Evolutionary conservation across 441 rosid species (phyloP).

Genomic region (Syzygium syzygioides): DNA sequence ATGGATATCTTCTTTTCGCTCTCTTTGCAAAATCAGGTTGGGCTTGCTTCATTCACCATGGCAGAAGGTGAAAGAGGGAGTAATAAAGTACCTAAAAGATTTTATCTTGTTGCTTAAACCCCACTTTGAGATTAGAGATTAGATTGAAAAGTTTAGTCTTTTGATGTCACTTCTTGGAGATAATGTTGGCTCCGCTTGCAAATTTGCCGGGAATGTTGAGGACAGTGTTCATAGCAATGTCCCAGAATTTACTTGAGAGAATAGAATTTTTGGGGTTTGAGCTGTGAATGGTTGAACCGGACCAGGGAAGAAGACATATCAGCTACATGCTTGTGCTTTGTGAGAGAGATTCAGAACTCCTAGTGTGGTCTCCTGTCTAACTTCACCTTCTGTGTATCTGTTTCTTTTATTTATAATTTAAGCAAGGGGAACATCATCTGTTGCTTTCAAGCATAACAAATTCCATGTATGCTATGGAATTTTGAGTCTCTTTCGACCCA

Average conservation of each 20-base stretch:
- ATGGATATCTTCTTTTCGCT: neutral
- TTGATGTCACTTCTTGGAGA: neutral
- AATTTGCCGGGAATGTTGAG: neutral
- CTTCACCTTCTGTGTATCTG: neutral
- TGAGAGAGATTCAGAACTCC: neutral
- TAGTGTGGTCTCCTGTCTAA: neutral
- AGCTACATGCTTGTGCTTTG: neutral
- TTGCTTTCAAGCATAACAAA: slow-evolving; percentile 29
- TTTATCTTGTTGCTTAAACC: neutral
- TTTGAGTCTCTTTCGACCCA: slow-evolving; percentile 37
- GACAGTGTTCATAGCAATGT: neutral
- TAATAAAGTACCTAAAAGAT: neutral
- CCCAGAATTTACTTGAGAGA: slow-evolving; percentile 7
- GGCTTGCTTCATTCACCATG: neutral
- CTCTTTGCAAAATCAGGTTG: neutral
- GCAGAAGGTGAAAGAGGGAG: neutral
- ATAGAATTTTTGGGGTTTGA: slow-evolving; percentile 15
- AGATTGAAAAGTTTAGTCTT: neutral
- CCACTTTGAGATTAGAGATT: neutral
- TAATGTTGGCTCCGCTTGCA: slow-evolving; percentile 4
- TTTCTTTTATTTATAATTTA: neutral
- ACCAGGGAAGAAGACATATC: neutral
- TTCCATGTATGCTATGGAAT: slow-evolving; percentile 21
- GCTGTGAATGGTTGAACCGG: neutral
- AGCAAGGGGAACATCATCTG: slow-evolving; percentile 2